phyloP scores from a whole-genome alignment of 306 rosid species.

The Acacia melanoxylon region DNA sequence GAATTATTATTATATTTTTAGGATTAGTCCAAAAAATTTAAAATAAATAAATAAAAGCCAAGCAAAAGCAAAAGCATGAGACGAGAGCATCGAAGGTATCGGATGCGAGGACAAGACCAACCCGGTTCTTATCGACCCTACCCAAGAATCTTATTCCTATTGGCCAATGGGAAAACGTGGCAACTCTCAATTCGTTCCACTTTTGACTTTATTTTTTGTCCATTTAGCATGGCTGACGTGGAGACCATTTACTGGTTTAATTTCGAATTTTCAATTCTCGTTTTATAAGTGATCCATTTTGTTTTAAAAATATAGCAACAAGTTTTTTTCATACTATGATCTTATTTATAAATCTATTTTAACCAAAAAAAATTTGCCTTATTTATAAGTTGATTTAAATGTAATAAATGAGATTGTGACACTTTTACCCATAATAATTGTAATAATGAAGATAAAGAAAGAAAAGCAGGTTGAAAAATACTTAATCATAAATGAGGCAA shows the following conservation, averaged over 20 bases:
- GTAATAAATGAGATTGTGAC: too few species aligned
- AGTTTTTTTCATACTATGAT: neutral
- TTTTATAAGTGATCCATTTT: too few species aligned
- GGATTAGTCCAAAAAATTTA: neutral
- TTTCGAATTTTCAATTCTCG: neutral
- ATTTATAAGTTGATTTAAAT: too few species aligned
- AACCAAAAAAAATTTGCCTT: too few species aligned
- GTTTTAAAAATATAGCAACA: neutral
- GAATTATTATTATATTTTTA: neutral
- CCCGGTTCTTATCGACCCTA: neutral
- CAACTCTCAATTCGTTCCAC: neutral
- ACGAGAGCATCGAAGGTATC: neutral
- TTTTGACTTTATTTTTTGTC: neutral
- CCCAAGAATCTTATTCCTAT: slow-evolving; percentile 7
- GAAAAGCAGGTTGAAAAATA: too few species aligned
- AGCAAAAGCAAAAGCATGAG: neutral
- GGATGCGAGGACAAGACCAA: neutral
- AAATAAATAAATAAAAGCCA: neutral
- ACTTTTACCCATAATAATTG: too few species aligned
- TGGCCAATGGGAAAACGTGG: neutral
- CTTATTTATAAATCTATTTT: too few species aligned
- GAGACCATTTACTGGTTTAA: neutral
- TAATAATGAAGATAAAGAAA: too few species aligned
- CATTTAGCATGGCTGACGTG: slow-evolving; percentile 9
- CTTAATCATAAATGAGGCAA: too few species aligned